Base-by-base conservation (phyloP, 345 rosid species). In the Citrus medica region DNA sequence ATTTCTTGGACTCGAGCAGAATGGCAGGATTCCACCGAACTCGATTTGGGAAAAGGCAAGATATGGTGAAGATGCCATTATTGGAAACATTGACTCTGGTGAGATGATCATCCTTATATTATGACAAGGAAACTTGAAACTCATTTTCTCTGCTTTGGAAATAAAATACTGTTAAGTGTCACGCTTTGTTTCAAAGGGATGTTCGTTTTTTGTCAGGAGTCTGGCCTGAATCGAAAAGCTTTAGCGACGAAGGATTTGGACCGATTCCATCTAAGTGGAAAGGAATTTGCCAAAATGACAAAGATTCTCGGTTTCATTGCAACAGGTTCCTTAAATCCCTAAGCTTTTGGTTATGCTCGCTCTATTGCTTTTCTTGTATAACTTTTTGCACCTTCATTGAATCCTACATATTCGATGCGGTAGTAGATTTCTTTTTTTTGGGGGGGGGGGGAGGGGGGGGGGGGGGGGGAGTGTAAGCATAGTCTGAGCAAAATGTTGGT, bases 141-240 rank as follows among this genome's bases (percentile, higher is more conserved):
- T 12, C 5, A 46, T 70, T 51, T 27, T 2, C 12, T 14, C n/a
- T 60, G 59, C 22, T 71, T 24, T 13, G 51, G 4, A 46, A 12
- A 46, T 46, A 46, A 10, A 3, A 46, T 13, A 46, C 14, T 46
- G 19, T 24, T 22, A 27, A 4, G 60, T 24, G 30, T 33, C 0
- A 27, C 0, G 27, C 25, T 51, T 75, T 16, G 22, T 5, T 71
- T 61, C 58, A 56, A 56, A 4, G 40, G 4, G 38, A 48, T 40
- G 58, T 62, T 53, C 14, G 27, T 9, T 16, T 28, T 68, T 10
- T 74, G 71, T 2, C 4, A 95, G 98, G 98, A 79, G 98, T 85
- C 3, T 95, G 99, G 98, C 97, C 99, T 3, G 98, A 93, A 82
- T 95, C 98, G 7, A 89, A 86, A 71, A 93, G 98, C 90, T 92